These are phyloP conservation scores for Collybia sordida DNA, from an alignment of 768 basidiomycete species.

Conservation along the genomic window DNA sequence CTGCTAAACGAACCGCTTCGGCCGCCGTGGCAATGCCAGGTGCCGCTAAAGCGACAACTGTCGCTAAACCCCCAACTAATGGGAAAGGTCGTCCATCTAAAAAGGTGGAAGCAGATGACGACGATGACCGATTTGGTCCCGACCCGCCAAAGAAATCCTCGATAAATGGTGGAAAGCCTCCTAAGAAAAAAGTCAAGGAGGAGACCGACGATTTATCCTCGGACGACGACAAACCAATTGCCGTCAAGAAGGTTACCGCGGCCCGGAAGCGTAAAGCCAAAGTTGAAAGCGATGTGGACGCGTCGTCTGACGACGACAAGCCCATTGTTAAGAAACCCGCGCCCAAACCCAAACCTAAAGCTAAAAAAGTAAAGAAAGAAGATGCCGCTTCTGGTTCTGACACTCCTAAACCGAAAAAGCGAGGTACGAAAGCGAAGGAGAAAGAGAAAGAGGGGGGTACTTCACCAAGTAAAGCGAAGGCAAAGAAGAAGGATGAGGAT, in stretches of 20 bases:
- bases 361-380: constrained; percentile 59
- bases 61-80: constrained; percentile 26
- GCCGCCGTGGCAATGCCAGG: constrained; percentile 41
- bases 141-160: constrained; percentile 48
- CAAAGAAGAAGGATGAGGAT: constrained; percentile 55
- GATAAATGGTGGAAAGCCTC: constrained; percentile 40
- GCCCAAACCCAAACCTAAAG: constrained; percentile 43
- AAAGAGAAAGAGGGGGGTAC: constrained; percentile 44
- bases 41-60: constrained; percentile 35
- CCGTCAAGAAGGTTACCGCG: constrained; percentile 33
- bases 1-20: constrained; percentile 48
- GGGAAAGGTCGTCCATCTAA: constrained; percentile 35
- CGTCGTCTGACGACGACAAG: constrained; percentile 43
- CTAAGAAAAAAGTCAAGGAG: constrained; percentile 68
- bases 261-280: constrained; percentile 47
- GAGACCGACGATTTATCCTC: constrained; percentile 32
- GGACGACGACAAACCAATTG: constrained; percentile 35
- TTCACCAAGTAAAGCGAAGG: constrained; percentile 36
- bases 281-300: constrained; percentile 49
- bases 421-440: constrained; percentile 39
- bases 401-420: constrained; percentile 46
- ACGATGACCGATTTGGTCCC: constrained; percentile 27
- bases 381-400: constrained; percentile 40
- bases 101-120: constrained; percentile 34
- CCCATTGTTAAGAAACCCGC: constrained; percentile 41